Base-by-base conservation (phyloP, 192 early-diverging fungal genomes). In the Linnemannia zychae region DNA sequence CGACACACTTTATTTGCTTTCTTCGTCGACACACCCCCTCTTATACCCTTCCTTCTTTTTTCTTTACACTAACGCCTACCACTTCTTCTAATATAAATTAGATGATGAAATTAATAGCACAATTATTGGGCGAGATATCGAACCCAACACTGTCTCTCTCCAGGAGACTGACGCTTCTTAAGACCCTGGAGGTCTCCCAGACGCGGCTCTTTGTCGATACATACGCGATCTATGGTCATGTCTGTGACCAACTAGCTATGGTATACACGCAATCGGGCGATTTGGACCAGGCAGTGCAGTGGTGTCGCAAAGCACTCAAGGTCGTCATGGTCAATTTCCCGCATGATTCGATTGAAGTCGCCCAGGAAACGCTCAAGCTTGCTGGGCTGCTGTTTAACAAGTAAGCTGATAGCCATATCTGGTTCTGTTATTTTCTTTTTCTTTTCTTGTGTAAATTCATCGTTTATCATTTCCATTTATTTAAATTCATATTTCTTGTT, bases 281-380 rank as follows among this genome's bases (percentile, higher is more conserved):
- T 76, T 33, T 85, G 3, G 37, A 7, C 17, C 67, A 79, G 16
- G 75, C 77, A 28, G 72, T 79, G 22, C 77, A 79, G 37, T 85
- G 83, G 83, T 85, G 83, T 71, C 79, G 71, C 12, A 85, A 85
- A 24, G 73, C 83, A 0, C 78, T 78, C 65, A 85, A 85, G 52
- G 83, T 76, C 16, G 74, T 85, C 20, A 66, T 79, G n/a, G 83
- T 85, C 11, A 77, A 85, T 71, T 85, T 85, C 46, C 72, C 83
- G 3, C 83, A 85, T 22, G 78, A 85, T 37, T 85, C 83, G 36
- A 85, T 85, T 40, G 83, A 85, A 38, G 83, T 85, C 20, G 83
- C 83, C 0, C 83, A 85, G 50, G 83, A 85, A 17, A 85, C 77
- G 3, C 78, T 85, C 2, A 85, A 85, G n/a, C 83, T 85, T 34